These are phyloP conservation scores for Thielaviopsis populi DNA, from an alignment of 2,329 filamentous ascomycete species.

Conservation along the genomic window DNA sequence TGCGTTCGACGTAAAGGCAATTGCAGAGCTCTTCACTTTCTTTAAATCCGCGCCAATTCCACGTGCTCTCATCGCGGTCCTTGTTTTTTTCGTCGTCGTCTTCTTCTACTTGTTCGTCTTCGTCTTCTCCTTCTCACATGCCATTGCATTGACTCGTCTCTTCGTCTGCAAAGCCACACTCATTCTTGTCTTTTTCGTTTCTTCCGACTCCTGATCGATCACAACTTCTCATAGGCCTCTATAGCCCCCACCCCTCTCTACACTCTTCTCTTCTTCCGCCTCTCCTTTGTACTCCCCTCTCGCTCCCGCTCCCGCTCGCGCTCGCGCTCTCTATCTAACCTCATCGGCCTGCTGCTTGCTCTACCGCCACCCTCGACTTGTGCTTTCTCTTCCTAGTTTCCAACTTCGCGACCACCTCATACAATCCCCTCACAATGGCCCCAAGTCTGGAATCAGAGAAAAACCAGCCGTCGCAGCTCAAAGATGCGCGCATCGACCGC, in stretches of 20 bases:
- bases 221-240: background rate
- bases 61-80: background rate
- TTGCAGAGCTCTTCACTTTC: background rate
- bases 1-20: background rate
- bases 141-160: background rate
- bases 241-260: background rate
- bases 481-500: slow-evolving; percentile 6
- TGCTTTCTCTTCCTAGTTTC: background rate
- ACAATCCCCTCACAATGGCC: background rate
- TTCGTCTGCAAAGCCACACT: background rate
- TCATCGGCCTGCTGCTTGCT: background rate
- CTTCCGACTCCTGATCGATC: background rate
- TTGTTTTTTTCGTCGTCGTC: no score
- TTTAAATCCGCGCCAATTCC: background rate
- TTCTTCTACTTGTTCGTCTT: no score
- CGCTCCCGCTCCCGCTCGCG: background rate
- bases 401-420: background rate
- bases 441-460: background rate
- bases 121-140: background rate
- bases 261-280: background rate
- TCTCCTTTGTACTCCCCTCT: background rate
- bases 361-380: background rate
- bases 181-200: background rate
- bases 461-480: background rate
- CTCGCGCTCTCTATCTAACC: background rate